Base-by-base conservation (phyloP, 345 rosid genomes). In the Hibiscus mutabilis region DNA sequence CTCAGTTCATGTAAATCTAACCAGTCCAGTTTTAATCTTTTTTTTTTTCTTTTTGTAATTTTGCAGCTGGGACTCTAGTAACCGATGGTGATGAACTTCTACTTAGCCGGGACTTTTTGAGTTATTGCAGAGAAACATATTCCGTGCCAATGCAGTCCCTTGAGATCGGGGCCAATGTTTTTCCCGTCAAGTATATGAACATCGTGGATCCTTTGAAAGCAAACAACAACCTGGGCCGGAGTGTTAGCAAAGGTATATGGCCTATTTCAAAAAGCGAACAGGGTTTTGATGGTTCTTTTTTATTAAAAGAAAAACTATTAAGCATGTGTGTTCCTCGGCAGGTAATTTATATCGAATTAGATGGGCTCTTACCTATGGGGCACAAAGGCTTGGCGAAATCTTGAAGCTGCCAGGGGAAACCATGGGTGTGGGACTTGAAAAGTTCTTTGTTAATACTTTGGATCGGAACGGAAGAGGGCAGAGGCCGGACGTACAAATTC, bases 151-250 rank as follows among this genome's bases (percentile, higher is more conserved):
- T 72, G 14, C 84, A 69, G 62, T 72, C 79, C 58, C 70, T 62
- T 12, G 88, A 87, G 78, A 69, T 69, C 61, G 73, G 77, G 33
- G 76, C 79, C 68, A 63, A 68, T 49, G 81, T 64, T 31, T 95
- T 92, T 75, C 85, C 82, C 66, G 70, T 77, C 64, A 92, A 83
- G 84, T 82, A 85, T 77, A 78, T 95, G 55, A 95, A 90, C 79
- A 85, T 95, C 65, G 55, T 95, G 63, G 99, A 92, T 86, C 97
- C 99, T 72, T 71, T 92, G 66, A 90, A 83, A 73, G 86, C 80
- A 67, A 83, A 78, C 82, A 95, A 94, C 83, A 94, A 94, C 84
- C 87, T 94, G 6, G 97, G 97, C 13, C 93, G 91, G 49, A 90
- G 97, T 75, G 92, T 95, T 65, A 85, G 87, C 76, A 80, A 80